phyloP scores from a whole-genome alignment of 1,139 yeast species.

The Nakaseomyces glabratus region DNA sequence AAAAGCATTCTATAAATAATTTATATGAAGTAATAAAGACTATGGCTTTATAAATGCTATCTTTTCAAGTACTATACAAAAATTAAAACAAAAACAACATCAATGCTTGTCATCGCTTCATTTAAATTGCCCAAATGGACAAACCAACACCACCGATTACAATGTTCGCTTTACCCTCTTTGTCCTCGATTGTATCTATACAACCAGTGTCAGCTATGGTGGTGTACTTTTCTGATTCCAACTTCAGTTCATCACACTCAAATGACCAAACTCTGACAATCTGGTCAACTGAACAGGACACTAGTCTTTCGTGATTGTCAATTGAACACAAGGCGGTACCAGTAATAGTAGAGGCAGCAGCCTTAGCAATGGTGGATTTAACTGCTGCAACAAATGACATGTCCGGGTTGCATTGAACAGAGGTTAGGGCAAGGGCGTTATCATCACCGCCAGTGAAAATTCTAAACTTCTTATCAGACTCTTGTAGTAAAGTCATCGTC shows the following conservation, averaged over 20 bases:
- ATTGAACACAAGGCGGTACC: slow-evolving; percentile 37
- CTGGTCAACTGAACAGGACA: slow-evolving; percentile 62
- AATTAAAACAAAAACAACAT: too few relatives aligned
- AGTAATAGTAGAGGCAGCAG: slow-evolving; percentile 85
- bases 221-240: slow-evolving; percentile 47
- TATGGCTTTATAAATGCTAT: too few relatives aligned
- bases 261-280: slow-evolving; percentile 56
- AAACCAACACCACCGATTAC: slow-evolving; percentile 5
- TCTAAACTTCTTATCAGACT: slow-evolving; percentile 25
- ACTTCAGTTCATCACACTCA: slow-evolving; percentile 28
- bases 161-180: slow-evolving; percentile 2
- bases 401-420: slow-evolving; percentile 30
- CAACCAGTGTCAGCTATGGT: slow-evolving; percentile 91
- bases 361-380: slow-evolving; percentile 38
- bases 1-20: too few relatives aligned
- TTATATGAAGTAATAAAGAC: too few relatives aligned
- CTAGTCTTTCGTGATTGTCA: slow-evolving; percentile 22
- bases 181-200: slow-evolving; percentile 32
- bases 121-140: slow-evolving; percentile 3
- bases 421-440: slow-evolving; percentile 52
- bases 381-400: slow-evolving; percentile 14
- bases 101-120: too few relatives aligned
- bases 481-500: slow-evolving; percentile 34
- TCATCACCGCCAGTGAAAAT: slow-evolving; percentile 87
- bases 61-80: too few relatives aligned